Evolutionary conservation across 208 protist genomes (phyloP), one percentile per base, ranked within the genome.

Genomic region (Trypanosoma lewisi): DNA sequence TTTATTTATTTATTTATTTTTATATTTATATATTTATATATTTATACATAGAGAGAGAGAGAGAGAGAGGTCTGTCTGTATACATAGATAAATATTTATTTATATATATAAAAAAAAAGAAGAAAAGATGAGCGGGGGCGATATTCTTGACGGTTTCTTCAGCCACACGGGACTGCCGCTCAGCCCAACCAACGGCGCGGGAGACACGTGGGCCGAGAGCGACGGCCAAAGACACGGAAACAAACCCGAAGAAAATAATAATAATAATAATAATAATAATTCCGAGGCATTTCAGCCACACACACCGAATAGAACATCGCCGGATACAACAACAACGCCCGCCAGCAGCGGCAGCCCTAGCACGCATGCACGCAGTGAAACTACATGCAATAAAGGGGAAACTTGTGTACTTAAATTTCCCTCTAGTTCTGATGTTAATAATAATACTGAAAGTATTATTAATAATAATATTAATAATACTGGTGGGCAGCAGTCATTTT

Each of bases 111-210:
- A 30, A 64, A 51, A 53, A 30, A 52, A 37, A 55, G 11, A 45
- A 55, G 19, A 48, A 63, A 49, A 64, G 28, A 19, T 52, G 57
- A 14, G 49, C 17, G 27, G 34, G 23, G 56, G 27, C 30, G 65
- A 63, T 58, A 58, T 70, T 58, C 65, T 70, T 54, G 65, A 70
- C 37, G 56, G 48, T 33, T 63, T 70, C 28, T 70, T 70, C 51
- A 52, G 39, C 47, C 44, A 58, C 2, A 33, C 56, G 9, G 21
- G 11, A 19, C 5, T 59, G 11, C 28, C 62, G 17, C 36, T 37
- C 30, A 49, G 8, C 37, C 51, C 9, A 23, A 3, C 59, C 11
- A 27, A 19, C 8, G 45, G 11, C 7, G 45, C 5, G 4, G 58
- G 30, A 36, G 30, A 2, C 53, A 17, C 16, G 17, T 53, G 21